Base-by-base conservation (phyloP, 768 basidiomycete species). In the Trametes villosa region DNA sequence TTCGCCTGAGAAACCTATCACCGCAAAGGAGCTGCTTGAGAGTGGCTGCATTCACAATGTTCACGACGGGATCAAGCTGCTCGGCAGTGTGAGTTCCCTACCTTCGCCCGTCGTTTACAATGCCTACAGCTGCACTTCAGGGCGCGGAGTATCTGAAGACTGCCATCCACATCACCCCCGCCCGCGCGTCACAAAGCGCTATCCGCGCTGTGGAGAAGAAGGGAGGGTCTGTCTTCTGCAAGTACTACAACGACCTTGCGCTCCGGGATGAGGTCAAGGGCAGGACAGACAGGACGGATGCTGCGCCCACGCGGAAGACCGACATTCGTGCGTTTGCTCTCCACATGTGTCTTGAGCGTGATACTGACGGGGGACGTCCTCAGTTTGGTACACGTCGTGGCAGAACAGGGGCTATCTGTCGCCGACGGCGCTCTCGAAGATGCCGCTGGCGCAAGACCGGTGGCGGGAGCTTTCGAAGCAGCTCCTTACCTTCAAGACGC, bases 41-140 rank as follows among this genome's bases (percentile, higher is more conserved):
- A 94, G 92, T 63, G 91, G 94, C 0, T 93, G 93, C 66, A 78
- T 98, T 15, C 96, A 98, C 73, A 82, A 93, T 54, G 88, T 87
- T 2, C 87, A 92, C 66, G 91, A 94, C 64, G 97, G 97, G 3
- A 84, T 98, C 50, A 99, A 98, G 77, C 78, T 99, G 26, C 78
- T 98, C 31, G 94, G 89, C 55, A 86, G 89, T 68, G 93, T 94
- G 64, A 53, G 61, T 47, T 6, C 55, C 86, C 24, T 48, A 17
- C 22, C 30, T 30, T 11, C 47, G 27, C 36, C 30, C 45, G 4
- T 17, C 2, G 3, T 4, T n/a, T 9, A 9, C 26, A 31, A 50
- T 42, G 53, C 53, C 26, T 11, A 22, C 38, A 17, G 36, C 46
- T 27, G 22, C 57, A 56, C 26, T 17, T 58, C 55, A 92, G 91